Base-by-base conservation (phyloP, 768 basidiomycete species). In the Flagelloscypha sp. region DNA sequence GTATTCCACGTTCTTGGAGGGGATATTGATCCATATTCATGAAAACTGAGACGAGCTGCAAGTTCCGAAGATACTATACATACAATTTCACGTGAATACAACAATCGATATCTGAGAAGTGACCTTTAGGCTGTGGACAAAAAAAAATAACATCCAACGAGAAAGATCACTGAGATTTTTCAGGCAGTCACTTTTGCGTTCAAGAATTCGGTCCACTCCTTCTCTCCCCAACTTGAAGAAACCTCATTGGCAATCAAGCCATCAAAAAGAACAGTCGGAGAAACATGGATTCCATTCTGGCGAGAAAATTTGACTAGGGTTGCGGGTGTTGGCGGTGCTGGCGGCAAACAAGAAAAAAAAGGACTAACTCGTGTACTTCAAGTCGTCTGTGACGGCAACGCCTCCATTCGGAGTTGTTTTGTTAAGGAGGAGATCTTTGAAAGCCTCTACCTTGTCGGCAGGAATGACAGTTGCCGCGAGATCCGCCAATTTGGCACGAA, bases 281-380 rank as follows among this genome's bases (percentile, higher is more conserved):
- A 92, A 30, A 94, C 87, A 45, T 97, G 93, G 25, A 95, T 76
- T 2, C 85, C 70, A 42, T 97, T 95, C 62, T 95, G 92, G 43
- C 93, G 68, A 11, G 84, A 76, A 54, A 82, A 81, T 58, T 93
- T 95, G 67, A 95, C 88, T 92, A 28, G n/a, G 8, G 13, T 27
- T 9, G 22, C 24, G 19, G 18, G 11, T 25, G 16, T 16, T 7
- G 32, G 9, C 24, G 37, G 22, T 11, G 24, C 16, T 22, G 17
- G n/a, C 25, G n/a, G 5, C 15, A 11, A 16, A 35, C n/a, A 33
- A 45, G 20, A 13, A 8, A 7, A 8, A 5, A 21, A 8, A 28
- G 2, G 9, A 63, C 83, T 36, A 49, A 92, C 90, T 71, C n/a
- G 74, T 80, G 52, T 90, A 88, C 60, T 94, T 95, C 42, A 95